Conservation (phyloP, 2,329 filamentous ascomycete genomes). For the Fusarium robinianum region DNA sequence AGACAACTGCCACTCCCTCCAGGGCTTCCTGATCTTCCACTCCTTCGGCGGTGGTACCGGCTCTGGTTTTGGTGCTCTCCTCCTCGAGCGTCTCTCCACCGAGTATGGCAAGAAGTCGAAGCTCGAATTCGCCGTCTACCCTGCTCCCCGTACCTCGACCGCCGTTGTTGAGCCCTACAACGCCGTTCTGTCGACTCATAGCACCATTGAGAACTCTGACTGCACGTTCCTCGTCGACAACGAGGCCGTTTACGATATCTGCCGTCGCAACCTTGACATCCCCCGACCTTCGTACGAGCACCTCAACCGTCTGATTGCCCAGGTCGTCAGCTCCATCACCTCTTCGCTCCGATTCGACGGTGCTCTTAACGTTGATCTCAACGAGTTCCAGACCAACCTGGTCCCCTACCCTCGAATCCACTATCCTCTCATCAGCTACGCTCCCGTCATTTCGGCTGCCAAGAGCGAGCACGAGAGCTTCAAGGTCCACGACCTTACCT, state of each 20-base stretch:
- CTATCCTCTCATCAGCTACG: conserved; percentile 75
- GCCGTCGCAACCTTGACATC: conserved; percentile 72
- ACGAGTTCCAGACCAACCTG: conserved; percentile 79
- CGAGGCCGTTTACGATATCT: conserved; percentile 76
- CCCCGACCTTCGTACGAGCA: conserved; percentile 71
- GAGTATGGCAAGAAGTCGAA: conserved; percentile 79
- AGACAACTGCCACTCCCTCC: conserved; percentile 75
- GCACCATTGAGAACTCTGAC: conserved; percentile 78
- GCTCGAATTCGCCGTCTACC: conserved; percentile 75
- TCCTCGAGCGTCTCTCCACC: conserved; percentile 72
- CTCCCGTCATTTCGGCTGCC: conserved; percentile 70
- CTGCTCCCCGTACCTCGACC: conserved; percentile 70
- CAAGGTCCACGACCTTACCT: conserved; percentile 78
- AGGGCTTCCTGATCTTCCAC: conserved; percentile 76
- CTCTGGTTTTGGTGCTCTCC: conserved; percentile 72
- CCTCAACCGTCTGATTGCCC: conserved; percentile 73
- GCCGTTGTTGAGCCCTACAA: conserved; percentile 77
- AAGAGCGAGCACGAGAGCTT: conserved; percentile 87
- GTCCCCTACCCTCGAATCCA: conserved; percentile 75
- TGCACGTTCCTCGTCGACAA: conserved; percentile 79
- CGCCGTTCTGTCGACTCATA: conserved; percentile 73
- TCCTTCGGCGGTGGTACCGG: conserved; percentile 75
- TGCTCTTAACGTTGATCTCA: conserved; percentile 73
- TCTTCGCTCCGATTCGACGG: conserved; percentile 74
- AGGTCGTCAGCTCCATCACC: conserved; percentile 76